phyloP scores from a whole-genome alignment of 345 rosid species.

The Lepidium africanum region DNA sequence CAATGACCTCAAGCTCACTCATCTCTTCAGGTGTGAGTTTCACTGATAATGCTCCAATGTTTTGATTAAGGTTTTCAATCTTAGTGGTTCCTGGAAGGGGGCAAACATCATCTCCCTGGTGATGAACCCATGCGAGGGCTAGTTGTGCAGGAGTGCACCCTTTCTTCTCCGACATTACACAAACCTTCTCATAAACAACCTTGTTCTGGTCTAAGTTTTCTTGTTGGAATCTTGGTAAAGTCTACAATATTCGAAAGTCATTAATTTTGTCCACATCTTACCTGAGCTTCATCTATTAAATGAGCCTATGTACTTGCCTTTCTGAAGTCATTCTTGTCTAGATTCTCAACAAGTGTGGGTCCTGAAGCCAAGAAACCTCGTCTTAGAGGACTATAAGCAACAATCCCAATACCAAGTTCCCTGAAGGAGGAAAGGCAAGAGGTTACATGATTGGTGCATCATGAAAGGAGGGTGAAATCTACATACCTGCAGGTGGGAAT shows the following conservation, averaged over 20 bases:
- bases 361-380: conserved; percentile 57
- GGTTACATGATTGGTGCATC: background rate
- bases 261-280: no score
- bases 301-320: conserved; percentile 25
- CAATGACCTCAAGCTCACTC: conserved; percentile 42
- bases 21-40: conserved; percentile 46
- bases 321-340: conserved; percentile 33
- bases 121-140: conserved; percentile 66
- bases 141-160: conserved; percentile 56
- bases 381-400: conserved; percentile 62
- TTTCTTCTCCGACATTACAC: conserved; percentile 40
- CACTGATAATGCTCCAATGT: conserved; percentile 48
- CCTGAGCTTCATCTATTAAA: background rate
- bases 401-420: conserved; percentile 76
- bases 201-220: conserved; percentile 52
- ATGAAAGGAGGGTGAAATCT: background rate
- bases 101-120: conserved; percentile 54
- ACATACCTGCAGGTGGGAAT: conserved; percentile 26
- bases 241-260: conserved; percentile 16
- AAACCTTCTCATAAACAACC: conserved; percentile 34
- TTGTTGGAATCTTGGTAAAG: conserved; percentile 45
- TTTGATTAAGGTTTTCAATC: conserved; percentile 48
- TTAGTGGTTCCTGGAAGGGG: conserved; percentile 60
- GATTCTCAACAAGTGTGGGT: conserved; percentile 37
- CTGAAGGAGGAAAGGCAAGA: conserved; percentile 14